Evolutionary conservation across 140 eudicot genomes (phyloP).

Genomic region (Oenanthe javanica): DNA sequence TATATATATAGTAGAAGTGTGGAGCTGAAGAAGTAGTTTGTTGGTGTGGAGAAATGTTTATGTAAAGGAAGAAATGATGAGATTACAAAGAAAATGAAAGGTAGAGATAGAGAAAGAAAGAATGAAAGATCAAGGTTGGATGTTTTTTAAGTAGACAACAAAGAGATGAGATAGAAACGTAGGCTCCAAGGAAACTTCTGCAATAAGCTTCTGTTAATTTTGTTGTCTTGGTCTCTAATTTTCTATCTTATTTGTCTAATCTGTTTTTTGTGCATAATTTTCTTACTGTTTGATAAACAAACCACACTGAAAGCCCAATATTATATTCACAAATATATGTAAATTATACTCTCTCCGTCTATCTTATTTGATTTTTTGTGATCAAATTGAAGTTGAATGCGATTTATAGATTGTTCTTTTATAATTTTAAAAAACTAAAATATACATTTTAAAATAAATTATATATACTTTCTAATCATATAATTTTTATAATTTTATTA

Average conservation of each 20-base stretch:
- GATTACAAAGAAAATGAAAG: slow-evolving; percentile 1
- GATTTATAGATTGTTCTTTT: no score
- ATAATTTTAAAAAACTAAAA: no score
- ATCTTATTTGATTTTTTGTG: no score
- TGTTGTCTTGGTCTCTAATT: background rate
- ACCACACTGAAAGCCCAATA: background rate
- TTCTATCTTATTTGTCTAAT: background rate
- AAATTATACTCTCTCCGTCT: no score
- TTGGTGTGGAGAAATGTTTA: background rate
- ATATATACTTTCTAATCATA: no score
- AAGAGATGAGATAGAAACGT: background rate
- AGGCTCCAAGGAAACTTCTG: slow-evolving; percentile 9
- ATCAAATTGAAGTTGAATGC: no score
- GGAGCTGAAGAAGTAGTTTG: background rate
- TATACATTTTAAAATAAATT: no score
- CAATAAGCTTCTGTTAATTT: background rate
- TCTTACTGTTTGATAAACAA: background rate
- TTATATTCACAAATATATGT: no score
- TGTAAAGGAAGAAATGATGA: background rate
- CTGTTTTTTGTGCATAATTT: no score
- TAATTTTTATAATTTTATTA: no score
- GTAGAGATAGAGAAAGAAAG: background rate
- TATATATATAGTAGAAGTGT: background rate
- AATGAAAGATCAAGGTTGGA: background rate
- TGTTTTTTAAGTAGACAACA: background rate